Evolutionary conservation across 768 basidiomycete species (phyloP).

Genomic region (Hypholoma fasciculare): DNA sequence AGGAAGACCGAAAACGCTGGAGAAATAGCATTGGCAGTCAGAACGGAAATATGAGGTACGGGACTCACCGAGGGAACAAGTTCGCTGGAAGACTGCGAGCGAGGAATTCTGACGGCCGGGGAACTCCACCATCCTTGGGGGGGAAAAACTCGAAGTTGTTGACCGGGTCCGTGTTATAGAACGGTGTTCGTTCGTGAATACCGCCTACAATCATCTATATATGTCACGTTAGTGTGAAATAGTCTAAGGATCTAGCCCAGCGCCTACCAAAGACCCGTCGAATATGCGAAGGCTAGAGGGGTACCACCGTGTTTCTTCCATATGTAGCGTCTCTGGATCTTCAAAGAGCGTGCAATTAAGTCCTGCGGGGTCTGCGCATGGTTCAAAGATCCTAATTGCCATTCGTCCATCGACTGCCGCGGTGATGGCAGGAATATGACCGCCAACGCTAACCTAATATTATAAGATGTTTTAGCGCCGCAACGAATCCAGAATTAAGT

Average conservation of each 20-base stretch:
- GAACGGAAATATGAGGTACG: slow-evolving; percentile 1
- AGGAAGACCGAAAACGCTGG: slow-evolving; percentile 27
- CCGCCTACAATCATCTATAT: slow-evolving; percentile 27
- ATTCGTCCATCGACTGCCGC: slow-evolving; percentile 33
- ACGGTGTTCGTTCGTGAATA: slow-evolving; percentile 37
- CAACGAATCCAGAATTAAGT: slow-evolving; percentile 5
- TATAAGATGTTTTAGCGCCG: slow-evolving; percentile 5
- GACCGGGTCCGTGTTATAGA: slow-evolving; percentile 63
- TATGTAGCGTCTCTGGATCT: slow-evolving; percentile 30
- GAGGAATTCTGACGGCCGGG: slow-evolving; percentile 25
- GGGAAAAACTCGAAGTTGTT: slow-evolving; percentile 42
- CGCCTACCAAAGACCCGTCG: slow-evolving; percentile 31
- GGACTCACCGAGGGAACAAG: slow-evolving; percentile 25
- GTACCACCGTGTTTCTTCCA: slow-evolving; percentile 41
- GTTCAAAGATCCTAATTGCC: slow-evolving; percentile 38
- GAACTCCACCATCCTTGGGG: slow-evolving; percentile 35
- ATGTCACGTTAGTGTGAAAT: not conserved
- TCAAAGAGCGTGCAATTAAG: slow-evolving; percentile 35
- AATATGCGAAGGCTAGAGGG: slow-evolving; percentile 35
- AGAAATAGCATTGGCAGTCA: not conserved
- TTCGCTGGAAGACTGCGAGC: slow-evolving; percentile 25
- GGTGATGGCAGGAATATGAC: slow-evolving; percentile 27
- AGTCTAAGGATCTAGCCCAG: not conserved
- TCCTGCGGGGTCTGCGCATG: slow-evolving; percentile 31
- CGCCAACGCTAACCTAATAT: slow-evolving; percentile 30